These are phyloP conservation scores for Phaeodactylum tricornutum DNA, from an alignment of 108 stramenopile species.

Conservation along the genomic window DNA sequence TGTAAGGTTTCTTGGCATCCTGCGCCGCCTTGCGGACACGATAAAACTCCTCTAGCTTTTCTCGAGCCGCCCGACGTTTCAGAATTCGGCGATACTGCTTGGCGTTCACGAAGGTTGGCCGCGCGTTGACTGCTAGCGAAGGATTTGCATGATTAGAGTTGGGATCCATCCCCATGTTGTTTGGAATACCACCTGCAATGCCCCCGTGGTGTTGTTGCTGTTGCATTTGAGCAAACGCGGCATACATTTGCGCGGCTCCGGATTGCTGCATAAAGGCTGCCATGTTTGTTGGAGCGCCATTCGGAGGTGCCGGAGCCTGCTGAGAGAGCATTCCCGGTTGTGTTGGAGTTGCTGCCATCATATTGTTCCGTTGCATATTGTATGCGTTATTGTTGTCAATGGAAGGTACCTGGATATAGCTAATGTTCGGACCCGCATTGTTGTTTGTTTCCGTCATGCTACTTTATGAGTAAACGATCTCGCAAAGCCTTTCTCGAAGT, in stretches of 20 bases:
- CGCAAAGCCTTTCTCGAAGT: too few relatives aligned
- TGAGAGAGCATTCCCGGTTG: too few relatives aligned
- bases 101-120: constrained; percentile 77
- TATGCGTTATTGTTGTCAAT: too few relatives aligned
- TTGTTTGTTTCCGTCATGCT: too few relatives aligned
- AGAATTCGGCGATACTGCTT: constrained; percentile 77
- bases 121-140: constrained; percentile 4
- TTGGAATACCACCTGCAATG: background rate
- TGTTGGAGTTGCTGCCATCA: too few relatives aligned
- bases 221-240: constrained; percentile 1
- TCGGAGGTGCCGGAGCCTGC: background rate
- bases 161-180: background rate
- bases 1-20: constrained; percentile 44
- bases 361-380: too few relatives aligned
- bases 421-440: too few relatives aligned
- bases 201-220: background rate
- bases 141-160: background rate
- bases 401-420: too few relatives aligned
- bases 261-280: background rate
- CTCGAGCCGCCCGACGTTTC: constrained; percentile 70
- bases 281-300: background rate
- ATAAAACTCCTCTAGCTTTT: constrained; percentile 51
- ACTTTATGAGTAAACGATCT: too few relatives aligned
- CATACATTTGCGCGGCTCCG: background rate
- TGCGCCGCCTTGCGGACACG: constrained; percentile 12